phyloP scores from a whole-genome alignment of 345 rosid species.

The Aurinia saxatilis region DNA sequence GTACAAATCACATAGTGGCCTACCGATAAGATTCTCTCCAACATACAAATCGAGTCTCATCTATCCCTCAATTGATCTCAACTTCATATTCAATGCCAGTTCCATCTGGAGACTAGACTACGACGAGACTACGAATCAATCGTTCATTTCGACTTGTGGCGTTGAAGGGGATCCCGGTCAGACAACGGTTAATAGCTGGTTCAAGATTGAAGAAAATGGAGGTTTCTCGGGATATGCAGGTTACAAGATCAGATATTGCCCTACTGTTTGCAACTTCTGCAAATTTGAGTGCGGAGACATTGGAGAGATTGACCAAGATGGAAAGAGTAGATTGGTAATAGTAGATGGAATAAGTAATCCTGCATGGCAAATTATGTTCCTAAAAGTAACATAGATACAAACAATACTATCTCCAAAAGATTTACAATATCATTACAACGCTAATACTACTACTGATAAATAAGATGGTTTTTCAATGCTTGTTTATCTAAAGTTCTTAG shows the following conservation, averaged over 20 bases:
- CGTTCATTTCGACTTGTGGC: constrained; percentile 47
- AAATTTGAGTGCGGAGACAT: constrained; percentile 46
- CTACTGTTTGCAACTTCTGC: constrained; percentile 49
- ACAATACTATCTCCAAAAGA: background rate
- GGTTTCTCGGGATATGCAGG: no score
- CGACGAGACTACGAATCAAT: constrained; percentile 34
- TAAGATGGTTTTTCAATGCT: background rate
- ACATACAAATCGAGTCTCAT: constrained; percentile 10
- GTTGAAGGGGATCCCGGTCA: constrained; percentile 51
- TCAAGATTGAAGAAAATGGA: constrained; percentile 46
- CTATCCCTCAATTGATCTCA: constrained; percentile 22
- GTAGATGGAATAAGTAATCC: constrained; percentile 26
- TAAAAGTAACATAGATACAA: constrained; percentile 35
- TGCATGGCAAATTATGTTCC: constrained; percentile 33
- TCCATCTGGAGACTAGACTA: constrained; percentile 41
- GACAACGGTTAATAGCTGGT: constrained; percentile 44
- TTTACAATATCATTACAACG: background rate
- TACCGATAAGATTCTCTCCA: constrained; percentile 23
- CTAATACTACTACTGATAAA: background rate
- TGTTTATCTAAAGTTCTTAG: constrained; percentile 24
- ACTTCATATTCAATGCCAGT: constrained; percentile 37
- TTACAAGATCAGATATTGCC: constrained; percentile 60
- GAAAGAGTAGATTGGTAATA: constrained; percentile 39
- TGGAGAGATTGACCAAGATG: constrained; percentile 42
- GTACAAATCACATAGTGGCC: constrained; percentile 11